Conservation (phyloP, 257 asterid genomes). For the Solanum pinnatisectum region DNA sequence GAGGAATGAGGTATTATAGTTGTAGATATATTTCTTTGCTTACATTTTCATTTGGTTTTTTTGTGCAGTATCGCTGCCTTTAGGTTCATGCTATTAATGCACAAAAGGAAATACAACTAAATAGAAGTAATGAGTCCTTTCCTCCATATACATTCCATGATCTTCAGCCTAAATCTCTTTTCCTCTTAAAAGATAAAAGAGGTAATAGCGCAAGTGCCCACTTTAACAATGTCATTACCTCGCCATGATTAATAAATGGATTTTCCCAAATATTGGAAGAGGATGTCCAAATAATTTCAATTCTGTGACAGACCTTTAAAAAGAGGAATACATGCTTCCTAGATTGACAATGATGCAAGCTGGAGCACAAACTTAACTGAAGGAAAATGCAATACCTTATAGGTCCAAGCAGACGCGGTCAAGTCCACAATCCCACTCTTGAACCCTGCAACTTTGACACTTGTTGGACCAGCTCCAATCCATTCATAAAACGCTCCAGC, state of each 20-base stretch:
- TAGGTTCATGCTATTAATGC: neutral
- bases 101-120: neutral
- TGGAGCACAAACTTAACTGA: neutral
- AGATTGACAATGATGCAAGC: neutral
- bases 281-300: neutral
- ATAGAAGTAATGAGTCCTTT: neutral
- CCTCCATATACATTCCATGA: neutral
- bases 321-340: neutral
- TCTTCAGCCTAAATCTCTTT: neutral
- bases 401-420: conserved; percentile 57
- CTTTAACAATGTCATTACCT: neutral
- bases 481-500: conserved; percentile 88
- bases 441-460: conserved; percentile 57
- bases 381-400: conserved; percentile 41
- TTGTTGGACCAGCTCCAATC: conserved; percentile 81
- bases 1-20: neutral
- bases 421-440: conserved; percentile 56
- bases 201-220: neutral
- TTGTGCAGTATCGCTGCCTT: neutral
- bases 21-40: neutral
- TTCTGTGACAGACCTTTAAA: neutral
- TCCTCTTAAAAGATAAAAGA: neutral
- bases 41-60: neutral
- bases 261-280: neutral
- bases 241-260: neutral